phyloP scores from a whole-genome alignment of 2,329 filamentous ascomycete genomes.

The Curvularia hawaiiensis region DNA sequence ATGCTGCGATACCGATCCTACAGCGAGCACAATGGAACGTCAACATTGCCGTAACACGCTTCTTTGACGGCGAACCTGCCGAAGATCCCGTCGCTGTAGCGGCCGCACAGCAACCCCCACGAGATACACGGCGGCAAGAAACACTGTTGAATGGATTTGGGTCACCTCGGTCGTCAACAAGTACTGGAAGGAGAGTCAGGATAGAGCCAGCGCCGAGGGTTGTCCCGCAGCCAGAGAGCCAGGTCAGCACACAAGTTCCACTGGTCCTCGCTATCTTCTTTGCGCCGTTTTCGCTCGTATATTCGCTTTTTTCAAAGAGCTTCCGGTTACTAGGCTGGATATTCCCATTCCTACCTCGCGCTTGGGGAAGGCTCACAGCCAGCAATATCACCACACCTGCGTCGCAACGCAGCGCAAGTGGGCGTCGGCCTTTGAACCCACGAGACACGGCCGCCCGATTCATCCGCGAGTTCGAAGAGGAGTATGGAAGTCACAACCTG shows the following conservation, averaged over 20 bases:
- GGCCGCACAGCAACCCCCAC: slow-evolving; percentile 64
- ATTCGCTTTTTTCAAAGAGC: slow-evolving; percentile 69
- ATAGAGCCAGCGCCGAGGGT: slow-evolving; percentile 80
- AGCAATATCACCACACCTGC: slow-evolving; percentile 51
- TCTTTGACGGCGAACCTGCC: slow-evolving; percentile 93
- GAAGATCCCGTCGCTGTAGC: slow-evolving; percentile 76
- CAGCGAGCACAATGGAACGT: slow-evolving; percentile 95
- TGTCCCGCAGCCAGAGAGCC: slow-evolving; percentile 72
- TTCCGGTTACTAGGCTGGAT: slow-evolving; percentile 78
- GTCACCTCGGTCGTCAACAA: slow-evolving; percentile 41
- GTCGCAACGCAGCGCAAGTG: slow-evolving; percentile 62
- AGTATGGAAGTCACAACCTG: slow-evolving; percentile 75
- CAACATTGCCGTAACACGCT: slow-evolving; percentile 93
- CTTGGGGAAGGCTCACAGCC: slow-evolving; percentile 59
- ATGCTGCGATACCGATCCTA: slow-evolving; percentile 78
- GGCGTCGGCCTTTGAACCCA: slow-evolving; percentile 77
- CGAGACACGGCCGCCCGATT: slow-evolving; percentile 88
- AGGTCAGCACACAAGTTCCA: slow-evolving; percentile 71
- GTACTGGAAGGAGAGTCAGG: slow-evolving; percentile 37
- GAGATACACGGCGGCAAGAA: slow-evolving; percentile 68
- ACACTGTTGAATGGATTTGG: slow-evolving; percentile 66
- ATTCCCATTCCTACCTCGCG: slow-evolving; percentile 77
- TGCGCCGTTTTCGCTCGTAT: slow-evolving; percentile 79
- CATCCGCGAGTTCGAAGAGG: slow-evolving; percentile 92
- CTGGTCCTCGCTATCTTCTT: slow-evolving; percentile 79